Base-by-base conservation (phyloP, 768 basidiomycete species). In the Pleurotus salmoneostramineus region DNA sequence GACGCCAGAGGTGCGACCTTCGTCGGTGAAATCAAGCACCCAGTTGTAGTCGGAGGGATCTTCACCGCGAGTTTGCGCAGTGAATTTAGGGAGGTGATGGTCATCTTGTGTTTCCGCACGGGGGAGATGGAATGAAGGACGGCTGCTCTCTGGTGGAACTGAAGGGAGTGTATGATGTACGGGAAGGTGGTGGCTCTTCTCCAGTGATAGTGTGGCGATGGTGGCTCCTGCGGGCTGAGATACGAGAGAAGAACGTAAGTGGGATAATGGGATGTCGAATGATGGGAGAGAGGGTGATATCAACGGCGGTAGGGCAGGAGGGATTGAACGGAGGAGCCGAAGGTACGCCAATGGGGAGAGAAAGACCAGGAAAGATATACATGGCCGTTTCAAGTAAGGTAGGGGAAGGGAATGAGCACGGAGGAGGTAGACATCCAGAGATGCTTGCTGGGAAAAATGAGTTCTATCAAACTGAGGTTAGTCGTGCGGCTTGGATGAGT, bases 271-370 rank as follows among this genome's bases (percentile, higher is more conserved):
- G 21, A 91, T 74, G 63, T 92, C 88, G 35, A 86, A 43, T 60
- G 5, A 65, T 64, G 11, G 77, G 74, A 2, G 72, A 64, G 36
- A 67, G 66, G 52, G 62, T 45, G 36, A 60, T 42, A 50, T 58
- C 31, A 58, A 61, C 43, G 50, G 61, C 61, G 33, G 65, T 44
- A 37, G 62, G 58, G 31, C 57, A 57, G 40, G 40, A 50, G 63
- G 44, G 3, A 72, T 58, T 4, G 70, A 66, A 14, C 76, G 81
- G 17, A 83, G 71, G 34, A 91, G 74, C 33, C 80, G 74, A 34
- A 93, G 77, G 64, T 93, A 93, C 6, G 83, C 78, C 1, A 77
- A 69, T 0, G 91, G 88, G 0, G 92, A 89, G 37, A 89, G 62
- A 66, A 89, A 80, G 32, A 83, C 77, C 6, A 93, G 74, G 67